Conservation (phyloP, 495 filamentous ascomycete genomes). For the Neurospora sp. region DNA sequence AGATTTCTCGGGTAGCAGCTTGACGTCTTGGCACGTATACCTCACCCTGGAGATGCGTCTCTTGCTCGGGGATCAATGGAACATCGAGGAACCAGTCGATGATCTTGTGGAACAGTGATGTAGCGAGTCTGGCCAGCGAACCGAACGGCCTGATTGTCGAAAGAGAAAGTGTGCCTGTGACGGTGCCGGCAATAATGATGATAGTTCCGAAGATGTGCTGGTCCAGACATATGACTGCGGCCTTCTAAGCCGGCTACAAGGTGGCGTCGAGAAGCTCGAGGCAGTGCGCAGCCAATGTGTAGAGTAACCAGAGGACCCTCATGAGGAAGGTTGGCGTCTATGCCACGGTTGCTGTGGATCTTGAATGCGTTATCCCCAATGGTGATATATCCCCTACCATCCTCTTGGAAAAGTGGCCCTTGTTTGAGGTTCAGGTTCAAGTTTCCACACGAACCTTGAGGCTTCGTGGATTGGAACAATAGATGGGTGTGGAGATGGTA, state of each 20-base stretch:
- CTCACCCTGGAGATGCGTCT: too few relatives aligned
- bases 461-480: too few relatives aligned
- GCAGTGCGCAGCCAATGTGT: neutral
- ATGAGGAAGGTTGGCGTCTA: neutral
- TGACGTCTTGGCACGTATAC: too few relatives aligned
- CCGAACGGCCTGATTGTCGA: neutral
- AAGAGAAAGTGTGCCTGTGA: neutral
- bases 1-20: too few relatives aligned
- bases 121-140: neutral
- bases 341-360: too few relatives aligned
- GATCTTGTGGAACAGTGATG: neutral
- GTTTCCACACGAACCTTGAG: too few relatives aligned
- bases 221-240: neutral
- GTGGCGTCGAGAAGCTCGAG: neutral
- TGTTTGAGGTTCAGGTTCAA: too few relatives aligned
- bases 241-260: neutral
- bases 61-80: neutral
- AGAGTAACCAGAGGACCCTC: neutral
- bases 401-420: too few relatives aligned
- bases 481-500: too few relatives aligned
- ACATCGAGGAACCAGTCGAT: neutral
- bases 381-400: too few relatives aligned
- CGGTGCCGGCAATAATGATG: neutral
- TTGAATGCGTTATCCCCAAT: too few relatives aligned
- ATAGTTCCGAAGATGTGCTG: neutral